Percentiles rank a stretch among this genome's conserved stretches.
Evolutionary conservation across 768 basidiomycete genomes (phyloP).

Genomic region (Guyanaporus albipodus): DNA sequence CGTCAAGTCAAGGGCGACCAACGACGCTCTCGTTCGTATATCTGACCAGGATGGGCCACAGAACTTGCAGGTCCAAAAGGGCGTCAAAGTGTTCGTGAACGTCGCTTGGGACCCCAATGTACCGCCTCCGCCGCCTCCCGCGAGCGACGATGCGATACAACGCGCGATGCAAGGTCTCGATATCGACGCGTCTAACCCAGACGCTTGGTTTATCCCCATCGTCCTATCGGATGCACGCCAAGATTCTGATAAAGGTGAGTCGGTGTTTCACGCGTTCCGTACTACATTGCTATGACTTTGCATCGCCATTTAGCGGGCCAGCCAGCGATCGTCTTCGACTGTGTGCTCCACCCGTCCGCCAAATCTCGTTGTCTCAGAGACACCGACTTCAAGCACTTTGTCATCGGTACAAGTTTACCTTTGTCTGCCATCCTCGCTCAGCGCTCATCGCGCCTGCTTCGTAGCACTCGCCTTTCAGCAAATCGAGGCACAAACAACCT

Average conservation of each 20-base stretch:
- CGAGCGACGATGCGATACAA: conserved; percentile 53
- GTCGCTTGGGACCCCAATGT: conserved; percentile 66
- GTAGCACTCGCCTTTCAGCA: conserved; percentile 69
- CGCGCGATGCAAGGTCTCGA: conserved; percentile 53
- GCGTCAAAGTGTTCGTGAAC: conserved; percentile 70
- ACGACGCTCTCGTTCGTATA: conserved; percentile 32
- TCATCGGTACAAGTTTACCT: conserved; percentile 53
- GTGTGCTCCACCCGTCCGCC: conserved; percentile 56
- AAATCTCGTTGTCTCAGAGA: conserved; percentile 59
- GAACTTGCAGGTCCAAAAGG: conserved; percentile 36
- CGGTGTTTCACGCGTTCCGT: conserved; percentile 14
- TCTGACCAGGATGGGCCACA: too few relatives aligned
- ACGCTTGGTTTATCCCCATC: conserved; percentile 64
- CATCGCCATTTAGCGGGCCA: conserved; percentile 57
- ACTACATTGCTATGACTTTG: conserved; percentile 9
- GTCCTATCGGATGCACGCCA: conserved; percentile 60
- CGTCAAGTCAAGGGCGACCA: conserved; percentile 52
- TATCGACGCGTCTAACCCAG: conserved; percentile 35
- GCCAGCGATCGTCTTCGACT: conserved; percentile 67
- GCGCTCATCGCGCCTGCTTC: conserved; percentile 11
- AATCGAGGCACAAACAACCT: conserved; percentile 55
- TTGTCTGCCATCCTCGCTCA: neutral
- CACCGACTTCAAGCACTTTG: conserved; percentile 61
- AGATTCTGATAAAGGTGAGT: conserved; percentile 77
- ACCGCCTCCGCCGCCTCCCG: conserved; percentile 66